Evolutionary conservation across 495 filamentous ascomycete genomes (phyloP).

Genomic region (Clohesyomyces aquaticus): DNA sequence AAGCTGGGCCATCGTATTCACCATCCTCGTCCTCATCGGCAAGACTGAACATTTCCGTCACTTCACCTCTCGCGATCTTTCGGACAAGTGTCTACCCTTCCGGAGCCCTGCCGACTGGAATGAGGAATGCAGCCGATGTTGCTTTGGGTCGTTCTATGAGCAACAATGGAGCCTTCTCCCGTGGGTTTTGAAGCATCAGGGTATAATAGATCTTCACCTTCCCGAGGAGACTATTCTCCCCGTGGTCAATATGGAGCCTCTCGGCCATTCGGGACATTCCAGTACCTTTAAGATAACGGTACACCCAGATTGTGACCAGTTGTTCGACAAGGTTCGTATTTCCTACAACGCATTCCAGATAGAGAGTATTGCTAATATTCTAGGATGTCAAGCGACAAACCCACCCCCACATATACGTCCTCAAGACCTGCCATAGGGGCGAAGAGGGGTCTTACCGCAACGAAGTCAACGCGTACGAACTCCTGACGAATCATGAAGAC

Average conservation of each 20-base stretch:
- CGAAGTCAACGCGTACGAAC: conserved; percentile 43
- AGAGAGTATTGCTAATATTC: neutral
- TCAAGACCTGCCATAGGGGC: conserved; percentile 49
- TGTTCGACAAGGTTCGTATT: conserved; percentile 9
- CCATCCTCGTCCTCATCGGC: conserved; percentile 41
- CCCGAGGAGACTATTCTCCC: conserved; percentile 19
- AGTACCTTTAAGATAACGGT: conserved; percentile 17
- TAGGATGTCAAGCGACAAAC: conserved; percentile 12
- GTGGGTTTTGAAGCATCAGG: conserved; percentile 37
- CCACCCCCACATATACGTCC: conserved; percentile 44
- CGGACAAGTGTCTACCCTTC: conserved; percentile 43
- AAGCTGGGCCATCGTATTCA: conserved; percentile 38
- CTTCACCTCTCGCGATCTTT: conserved; percentile 38
- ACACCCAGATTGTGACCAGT: conserved; percentile 16
- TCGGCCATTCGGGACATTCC: neutral
- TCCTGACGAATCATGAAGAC: conserved; percentile 33
- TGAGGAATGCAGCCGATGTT: conserved; percentile 10
- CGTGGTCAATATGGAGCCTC: conserved; percentile 1
- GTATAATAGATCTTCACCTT: conserved; percentile 10
- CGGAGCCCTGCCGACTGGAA: conserved; percentile 9
- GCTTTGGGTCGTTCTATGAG: conserved; percentile 43
- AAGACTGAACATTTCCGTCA: conserved; percentile 35
- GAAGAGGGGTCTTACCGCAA: neutral
- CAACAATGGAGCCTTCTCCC: conserved; percentile 50
- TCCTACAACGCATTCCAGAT: neutral